Evolutionary conservation across 768 basidiomycete species (phyloP), one percentile per base, ranked within the genome.

Genomic region (Phylloporus scabripes): DNA sequence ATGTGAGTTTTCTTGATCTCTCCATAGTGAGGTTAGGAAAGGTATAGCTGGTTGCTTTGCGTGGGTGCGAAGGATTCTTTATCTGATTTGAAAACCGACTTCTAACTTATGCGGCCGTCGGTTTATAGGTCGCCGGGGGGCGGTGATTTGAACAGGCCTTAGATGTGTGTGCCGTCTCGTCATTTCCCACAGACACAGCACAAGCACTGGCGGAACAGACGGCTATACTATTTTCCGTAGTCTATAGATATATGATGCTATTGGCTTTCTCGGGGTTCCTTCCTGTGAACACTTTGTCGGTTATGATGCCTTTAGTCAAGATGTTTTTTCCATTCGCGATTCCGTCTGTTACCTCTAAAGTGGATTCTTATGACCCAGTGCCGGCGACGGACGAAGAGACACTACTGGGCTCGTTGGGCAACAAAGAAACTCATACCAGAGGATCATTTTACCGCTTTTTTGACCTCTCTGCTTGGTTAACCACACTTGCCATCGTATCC

Each of bases 391-490:
- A 61, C 20, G 60, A 62, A 14, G 60, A 61, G 37, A 52, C 42
- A 11, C 31, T 54, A 3, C 15, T 51, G 2, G 21, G 31, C n/a
- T 42, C 50, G 14, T 46, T 46, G 0, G 44, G 38, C 7, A 38
- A 18, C 42, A 33, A 46, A 21, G 45, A 40, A 18, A n/a, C 23
- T 4, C 48, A 2, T 14, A 10, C 2, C 11, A 18, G 14, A 32
- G 9, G 28, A 23, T 20, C 40, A 11, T 37, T 29, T 40, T 48
- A 34, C 17, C 37, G 7, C 26, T 26, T n/a, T 10, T 23, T 46
- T 5, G 49, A 62, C 11, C 24, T 39, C n/a, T 54, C 54, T 1
- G 47, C 60, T 45, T 61, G 60, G 60, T 10, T 62, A 20, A 57
- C 57, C 7, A 28, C 40, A 7, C 10, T 61, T 21, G 54, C 54